Evolutionary conservation across 257 asterid genomes (phyloP).

Genomic region (Sherardia arvensis): DNA sequence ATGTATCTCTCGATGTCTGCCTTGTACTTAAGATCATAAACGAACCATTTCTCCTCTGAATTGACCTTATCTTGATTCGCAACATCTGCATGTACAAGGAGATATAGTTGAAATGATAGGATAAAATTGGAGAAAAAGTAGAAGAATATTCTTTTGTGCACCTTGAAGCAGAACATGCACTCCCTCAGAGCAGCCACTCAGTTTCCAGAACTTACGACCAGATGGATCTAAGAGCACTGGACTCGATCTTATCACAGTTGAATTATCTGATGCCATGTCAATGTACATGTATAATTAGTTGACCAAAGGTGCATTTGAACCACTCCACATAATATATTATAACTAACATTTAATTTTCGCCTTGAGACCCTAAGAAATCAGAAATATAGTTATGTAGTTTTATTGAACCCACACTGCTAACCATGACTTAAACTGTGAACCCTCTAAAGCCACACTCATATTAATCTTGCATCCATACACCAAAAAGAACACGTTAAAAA

Average conservation of each 20-base stretch:
- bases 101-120: neutral
- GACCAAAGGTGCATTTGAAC: neutral
- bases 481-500: neutral
- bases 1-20: constrained; percentile 11
- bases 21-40: constrained; percentile 13
- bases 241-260: constrained; percentile 10
- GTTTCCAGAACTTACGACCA: constrained; percentile 19
- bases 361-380: no score
- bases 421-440: neutral
- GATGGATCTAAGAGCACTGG: constrained; percentile 11
- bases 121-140: neutral
- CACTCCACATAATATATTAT: neutral
- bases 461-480: neutral
- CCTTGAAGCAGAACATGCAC: constrained; percentile 18
- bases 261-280: neutral
- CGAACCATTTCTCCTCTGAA: constrained; percentile 18
- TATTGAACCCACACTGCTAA: neutral
- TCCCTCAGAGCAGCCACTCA: constrained; percentile 12
- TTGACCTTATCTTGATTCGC: constrained; percentile 1
- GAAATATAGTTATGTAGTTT: no score
- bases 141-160: neutral
- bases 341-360: no score
- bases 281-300: neutral
- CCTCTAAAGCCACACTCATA: neutral
- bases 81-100: constrained; percentile 5